These are phyloP conservation scores for Hypoxylon sp. DNA, from an alignment of 2,329 filamentous ascomycete species.

Conservation along the genomic window DNA sequence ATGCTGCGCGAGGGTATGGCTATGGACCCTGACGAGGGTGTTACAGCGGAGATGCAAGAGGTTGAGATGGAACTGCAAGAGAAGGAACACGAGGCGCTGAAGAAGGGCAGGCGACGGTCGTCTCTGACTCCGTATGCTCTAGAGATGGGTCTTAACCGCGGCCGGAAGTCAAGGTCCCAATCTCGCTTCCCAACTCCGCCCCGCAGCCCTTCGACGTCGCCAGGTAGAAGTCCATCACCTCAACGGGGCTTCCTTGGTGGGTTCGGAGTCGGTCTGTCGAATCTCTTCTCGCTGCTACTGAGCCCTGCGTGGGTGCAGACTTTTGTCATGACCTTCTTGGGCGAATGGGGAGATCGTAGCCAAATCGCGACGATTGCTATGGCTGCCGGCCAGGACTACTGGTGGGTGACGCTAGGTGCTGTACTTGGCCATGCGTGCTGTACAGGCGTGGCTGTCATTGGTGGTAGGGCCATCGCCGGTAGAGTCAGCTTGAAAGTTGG, in stretches of 20 bases:
- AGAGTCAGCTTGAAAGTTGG: constrained; percentile 95
- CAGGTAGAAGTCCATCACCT: constrained; percentile 72
- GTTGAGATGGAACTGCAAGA: constrained; percentile 94
- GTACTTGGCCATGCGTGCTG: constrained; percentile 89
- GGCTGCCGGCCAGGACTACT: constrained; percentile 98
- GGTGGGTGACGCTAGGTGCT: constrained; percentile 96
- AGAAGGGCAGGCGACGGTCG: constrained; percentile 75
- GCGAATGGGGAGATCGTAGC: constrained; percentile 97
- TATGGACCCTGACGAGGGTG: constrained; percentile 91
- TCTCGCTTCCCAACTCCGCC: constrained; percentile 85
- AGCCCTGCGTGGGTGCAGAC: constrained; percentile 99
- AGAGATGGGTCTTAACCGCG: constrained; percentile 80
- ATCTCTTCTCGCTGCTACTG: constrained; percentile 87
- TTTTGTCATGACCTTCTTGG: constrained; percentile 98
- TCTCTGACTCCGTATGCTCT: constrained; percentile 82
- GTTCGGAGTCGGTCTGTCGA: constrained; percentile 74
- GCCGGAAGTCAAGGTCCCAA: constrained; percentile 78
- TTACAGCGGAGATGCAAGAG: constrained; percentile 97
- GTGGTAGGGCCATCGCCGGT: constrained; percentile 92
- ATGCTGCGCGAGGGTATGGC: constrained; percentile 87
- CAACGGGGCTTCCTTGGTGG: constrained; percentile 55
- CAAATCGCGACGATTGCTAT: constrained; percentile 99
- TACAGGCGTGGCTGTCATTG: constrained; percentile 91
- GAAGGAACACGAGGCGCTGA: constrained; percentile 84
- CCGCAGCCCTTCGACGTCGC: constrained; percentile 84